Conservation (phyloP, 495 filamentous ascomycete genomes). For the Penicilliopsis zonata region DNA sequence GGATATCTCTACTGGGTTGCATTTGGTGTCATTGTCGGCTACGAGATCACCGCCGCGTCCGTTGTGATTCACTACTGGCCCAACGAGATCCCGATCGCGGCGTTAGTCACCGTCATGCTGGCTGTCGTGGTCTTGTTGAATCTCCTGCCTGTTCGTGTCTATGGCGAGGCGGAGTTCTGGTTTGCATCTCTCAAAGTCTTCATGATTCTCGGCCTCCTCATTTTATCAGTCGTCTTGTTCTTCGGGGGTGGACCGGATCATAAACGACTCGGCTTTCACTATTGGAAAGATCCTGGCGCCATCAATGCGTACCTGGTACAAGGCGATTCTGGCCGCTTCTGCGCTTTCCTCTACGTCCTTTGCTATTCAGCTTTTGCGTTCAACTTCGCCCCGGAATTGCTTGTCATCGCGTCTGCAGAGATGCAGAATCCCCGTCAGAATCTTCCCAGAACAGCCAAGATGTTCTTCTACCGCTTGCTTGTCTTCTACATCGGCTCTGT, state of each 20-base stretch:
- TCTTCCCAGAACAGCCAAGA: constrained; percentile 59
- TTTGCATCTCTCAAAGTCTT: constrained; percentile 52
- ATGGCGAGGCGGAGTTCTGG: constrained; percentile 40
- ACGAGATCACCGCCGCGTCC: no score
- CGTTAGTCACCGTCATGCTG: constrained; percentile 61
- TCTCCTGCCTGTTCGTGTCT: constrained; percentile 36
- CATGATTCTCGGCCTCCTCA: constrained; percentile 53
- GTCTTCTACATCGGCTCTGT: constrained; percentile 58
- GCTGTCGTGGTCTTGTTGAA: constrained; percentile 50
- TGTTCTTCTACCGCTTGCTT: constrained; percentile 71
- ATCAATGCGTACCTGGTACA: constrained; percentile 14
- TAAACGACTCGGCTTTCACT: constrained; percentile 55
- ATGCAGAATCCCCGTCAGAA: constrained; percentile 57
- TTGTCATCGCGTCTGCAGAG: constrained; percentile 53
- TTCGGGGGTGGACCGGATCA: constrained; percentile 58
- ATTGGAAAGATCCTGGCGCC: constrained; percentile 44
- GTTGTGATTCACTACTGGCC: no score
- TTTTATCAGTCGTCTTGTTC: constrained; percentile 54
- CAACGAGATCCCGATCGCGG: no score
- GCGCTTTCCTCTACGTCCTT: constrained; percentile 64
- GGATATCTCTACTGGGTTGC: no score
- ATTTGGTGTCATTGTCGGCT: no score
- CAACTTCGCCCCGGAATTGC: constrained; percentile 72
- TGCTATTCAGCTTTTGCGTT: no score
- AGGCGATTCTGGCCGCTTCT: constrained; percentile 6